These are phyloP conservation scores for Solioccasus polychromus DNA, from an alignment of 768 basidiomycete species.

Conservation along the genomic window DNA sequence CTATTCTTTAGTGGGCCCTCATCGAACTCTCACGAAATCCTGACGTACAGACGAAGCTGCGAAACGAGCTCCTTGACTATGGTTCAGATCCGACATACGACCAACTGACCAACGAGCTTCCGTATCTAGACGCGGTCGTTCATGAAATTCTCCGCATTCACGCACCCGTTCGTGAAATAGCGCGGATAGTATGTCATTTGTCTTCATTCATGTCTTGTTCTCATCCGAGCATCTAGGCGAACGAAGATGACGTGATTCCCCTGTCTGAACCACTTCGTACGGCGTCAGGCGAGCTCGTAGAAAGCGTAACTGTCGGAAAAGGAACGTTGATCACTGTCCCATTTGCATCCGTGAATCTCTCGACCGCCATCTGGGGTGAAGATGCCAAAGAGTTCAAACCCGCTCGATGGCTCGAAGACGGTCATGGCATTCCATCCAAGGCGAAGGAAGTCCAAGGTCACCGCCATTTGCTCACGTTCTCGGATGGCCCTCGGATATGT, in stretches of 20 bases:
- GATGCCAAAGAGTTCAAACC: slow-evolving; percentile 59
- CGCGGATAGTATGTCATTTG: slow-evolving; percentile 6
- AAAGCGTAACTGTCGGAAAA: slow-evolving; percentile 42
- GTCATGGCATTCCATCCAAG: slow-evolving; percentile 9
- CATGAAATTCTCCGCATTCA: slow-evolving; percentile 47
- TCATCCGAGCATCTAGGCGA: slow-evolving; percentile 31
- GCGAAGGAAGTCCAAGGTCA: slow-evolving; percentile 47
- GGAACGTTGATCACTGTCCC: slow-evolving; percentile 44
- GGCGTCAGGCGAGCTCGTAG: slow-evolving; percentile 36
- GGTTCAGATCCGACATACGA: slow-evolving; percentile 52
- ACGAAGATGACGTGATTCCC: slow-evolving; percentile 57
- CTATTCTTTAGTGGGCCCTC: slow-evolving; percentile 46
- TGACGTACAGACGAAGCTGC: slow-evolving; percentile 46
- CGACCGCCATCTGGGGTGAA: slow-evolving; percentile 56
- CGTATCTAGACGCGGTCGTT: slow-evolving; percentile 53
- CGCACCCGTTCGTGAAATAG: slow-evolving; percentile 32
- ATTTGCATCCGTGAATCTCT: slow-evolving; percentile 47
- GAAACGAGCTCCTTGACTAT: slow-evolving; percentile 47
- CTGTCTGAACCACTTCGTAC: slow-evolving; percentile 49
- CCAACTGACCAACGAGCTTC: slow-evolving; percentile 46
- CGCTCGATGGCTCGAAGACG: slow-evolving; percentile 54
- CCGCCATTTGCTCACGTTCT: slow-evolving; percentile 49
- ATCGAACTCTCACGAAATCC: slow-evolving; percentile 50
- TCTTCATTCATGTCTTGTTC: background rate
- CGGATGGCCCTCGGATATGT: slow-evolving; percentile 50